phyloP scores from a whole-genome alignment of 306 rosid genomes.

The Cicer judaicum region DNA sequence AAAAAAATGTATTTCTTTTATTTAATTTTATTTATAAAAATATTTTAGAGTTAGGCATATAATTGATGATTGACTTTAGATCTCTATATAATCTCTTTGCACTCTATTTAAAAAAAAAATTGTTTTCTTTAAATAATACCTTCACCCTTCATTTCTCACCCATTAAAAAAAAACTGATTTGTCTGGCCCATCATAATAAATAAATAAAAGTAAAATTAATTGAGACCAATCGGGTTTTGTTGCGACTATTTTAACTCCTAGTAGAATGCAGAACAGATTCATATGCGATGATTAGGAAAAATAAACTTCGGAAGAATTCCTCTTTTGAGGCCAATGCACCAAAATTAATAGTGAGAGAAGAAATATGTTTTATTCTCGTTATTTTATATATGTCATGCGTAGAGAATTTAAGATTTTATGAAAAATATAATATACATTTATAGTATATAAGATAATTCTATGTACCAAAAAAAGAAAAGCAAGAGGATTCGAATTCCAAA shows the following conservation, averaged over 20 bases:
- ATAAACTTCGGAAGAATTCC: constrained; percentile 31
- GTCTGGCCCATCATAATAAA: background rate
- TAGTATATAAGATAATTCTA: background rate
- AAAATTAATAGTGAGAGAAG: constrained; percentile 21
- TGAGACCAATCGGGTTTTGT: constrained; percentile 25
- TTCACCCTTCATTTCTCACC: constrained; percentile 26
- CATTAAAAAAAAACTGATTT: constrained; percentile 41
- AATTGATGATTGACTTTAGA: no score
- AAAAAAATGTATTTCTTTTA: no score
- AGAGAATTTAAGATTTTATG: background rate
- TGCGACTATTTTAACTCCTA: constrained; percentile 37
- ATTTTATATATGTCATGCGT: constrained; percentile 1
- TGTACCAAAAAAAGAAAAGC: no score
- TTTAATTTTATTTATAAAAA: no score
- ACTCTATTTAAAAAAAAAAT: background rate
- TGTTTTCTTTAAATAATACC: constrained; percentile 36
- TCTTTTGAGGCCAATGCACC: constrained; percentile 33
- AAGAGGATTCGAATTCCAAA: constrained; percentile 6
- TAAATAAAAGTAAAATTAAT: background rate
- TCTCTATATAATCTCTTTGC: no score
- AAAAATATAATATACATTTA: background rate
- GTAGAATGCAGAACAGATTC: constrained; percentile 60
- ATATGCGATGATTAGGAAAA: constrained; percentile 39
- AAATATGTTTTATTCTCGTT: background rate
- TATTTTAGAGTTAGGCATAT: no score